Conservation (phyloP, 768 basidiomycete species). For the Amanita molliuscula region DNA sequence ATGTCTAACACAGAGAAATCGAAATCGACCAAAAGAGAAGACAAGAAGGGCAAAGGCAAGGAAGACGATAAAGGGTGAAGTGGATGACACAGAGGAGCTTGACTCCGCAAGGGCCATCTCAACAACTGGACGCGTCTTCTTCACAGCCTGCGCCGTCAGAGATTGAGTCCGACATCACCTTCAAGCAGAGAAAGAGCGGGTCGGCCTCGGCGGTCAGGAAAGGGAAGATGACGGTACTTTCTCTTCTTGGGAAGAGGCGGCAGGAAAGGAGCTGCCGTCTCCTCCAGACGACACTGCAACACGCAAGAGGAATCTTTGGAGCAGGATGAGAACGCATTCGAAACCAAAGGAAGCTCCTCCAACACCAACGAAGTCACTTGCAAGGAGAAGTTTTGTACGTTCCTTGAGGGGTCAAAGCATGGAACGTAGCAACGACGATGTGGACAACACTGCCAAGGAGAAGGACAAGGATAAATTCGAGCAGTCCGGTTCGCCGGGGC, state of each 20-base stretch:
- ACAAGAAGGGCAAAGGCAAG: slow-evolving; percentile 7
- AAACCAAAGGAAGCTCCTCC: not conserved
- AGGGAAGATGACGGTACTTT: not conserved
- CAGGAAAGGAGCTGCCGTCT: not conserved
- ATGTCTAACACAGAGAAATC: slow-evolving; percentile 21
- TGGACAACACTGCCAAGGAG: not conserved
- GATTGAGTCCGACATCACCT: not conserved
- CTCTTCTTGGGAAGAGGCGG: slow-evolving; percentile 6
- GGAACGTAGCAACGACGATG: not conserved
- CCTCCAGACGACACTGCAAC: not conserved
- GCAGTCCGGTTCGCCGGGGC: not conserved
- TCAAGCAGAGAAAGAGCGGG: not conserved
- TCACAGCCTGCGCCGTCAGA: not conserved
- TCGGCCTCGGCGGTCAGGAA: not conserved
- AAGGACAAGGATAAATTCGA: not conserved
- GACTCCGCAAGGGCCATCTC: not conserved
- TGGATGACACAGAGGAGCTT: slow-evolving; percentile 16
- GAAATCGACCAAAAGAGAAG: slow-evolving; percentile 11
- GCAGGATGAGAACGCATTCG: not conserved
- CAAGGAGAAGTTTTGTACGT: not conserved
- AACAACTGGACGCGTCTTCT: not conserved
- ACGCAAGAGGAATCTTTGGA: slow-evolving; percentile 3
- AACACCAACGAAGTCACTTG: not conserved
- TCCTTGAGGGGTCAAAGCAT: not conserved
- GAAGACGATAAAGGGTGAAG: not conserved